Evolutionary conservation across 192 early-diverging fungal species (phyloP), one percentile per base, ranked within the genome.

Genomic region (Helicostylum pulchrum): DNA sequence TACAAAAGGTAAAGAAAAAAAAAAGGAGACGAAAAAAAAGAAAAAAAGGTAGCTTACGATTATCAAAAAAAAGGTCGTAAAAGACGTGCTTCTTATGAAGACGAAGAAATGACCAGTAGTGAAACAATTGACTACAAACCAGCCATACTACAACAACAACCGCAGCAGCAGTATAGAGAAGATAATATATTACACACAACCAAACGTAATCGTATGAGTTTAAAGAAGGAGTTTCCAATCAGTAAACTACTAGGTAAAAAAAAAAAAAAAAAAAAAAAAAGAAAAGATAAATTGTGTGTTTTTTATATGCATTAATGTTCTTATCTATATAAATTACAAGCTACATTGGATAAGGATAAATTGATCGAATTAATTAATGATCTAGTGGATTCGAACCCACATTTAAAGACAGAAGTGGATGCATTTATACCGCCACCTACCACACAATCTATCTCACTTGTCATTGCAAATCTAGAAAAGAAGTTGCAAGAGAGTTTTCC

Each of bases 401-500:
- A 76, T 4, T 82, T 95, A 36, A 83, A 87, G 47, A 61, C 78
- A 8, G 80, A 88, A 61, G 80, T 96, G 21, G 82, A 86, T 56
- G 72, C 84, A 15, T 83, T 92, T 47, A 80, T 96, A 34, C 94
- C 94, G 19, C 84, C 83, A 52, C 97, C 97, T 34, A 49, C 45
- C 14, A 62, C 60, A 1, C 46, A 49, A 34, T 88, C 91, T 14
- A 90, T 88, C 0, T 74, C 83, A 51, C 69, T 80, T 45, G 74
- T 87, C 30, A 82, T 98, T 19, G 72, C 66, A 61, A 74, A 78
- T 8, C 76, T 90, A 11, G 84, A 93, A 66, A 87, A 86, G 65
- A 79, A 82, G 42, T 71, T 97, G 46, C 71, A 80, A 48, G 87
- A 87, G 6, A 80, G 87, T 4, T 95, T 93, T 73, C 94, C 94